Percentiles rank a stretch among this genome's conserved stretches.
Evolutionary conservation across 345 rosid species (phyloP).

Genomic region (Rhodamnia rubescens): DNA sequence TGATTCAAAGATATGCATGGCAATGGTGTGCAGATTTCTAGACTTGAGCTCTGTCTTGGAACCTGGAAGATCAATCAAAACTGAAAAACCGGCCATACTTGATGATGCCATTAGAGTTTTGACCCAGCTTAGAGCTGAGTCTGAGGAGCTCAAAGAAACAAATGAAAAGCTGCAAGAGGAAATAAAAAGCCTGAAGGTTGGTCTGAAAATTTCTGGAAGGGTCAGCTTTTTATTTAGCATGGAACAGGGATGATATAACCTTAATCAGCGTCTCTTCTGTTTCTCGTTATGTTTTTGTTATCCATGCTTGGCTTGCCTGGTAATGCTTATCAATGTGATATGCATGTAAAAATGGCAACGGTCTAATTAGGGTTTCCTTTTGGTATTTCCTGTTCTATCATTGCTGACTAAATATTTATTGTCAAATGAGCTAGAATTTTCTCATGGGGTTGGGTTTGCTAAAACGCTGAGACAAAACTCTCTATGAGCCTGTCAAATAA

Average conservation of each 20-base stretch:
- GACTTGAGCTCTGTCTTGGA: slow-evolving; percentile 75
- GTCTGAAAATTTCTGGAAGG: not conserved
- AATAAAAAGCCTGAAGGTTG: slow-evolving; percentile 76
- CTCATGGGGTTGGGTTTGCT: not conserved
- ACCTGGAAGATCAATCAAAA: slow-evolving; percentile 69
- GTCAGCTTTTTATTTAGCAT: not conserved
- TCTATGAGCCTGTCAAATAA: not conserved
- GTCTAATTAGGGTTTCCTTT: not conserved
- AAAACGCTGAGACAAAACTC: not conserved
- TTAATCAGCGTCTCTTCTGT: not conserved
- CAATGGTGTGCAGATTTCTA: slow-evolving; percentile 42
- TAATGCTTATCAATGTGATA: not conserved
- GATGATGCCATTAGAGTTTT: slow-evolving; percentile 75
- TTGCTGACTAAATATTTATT: not conserved
- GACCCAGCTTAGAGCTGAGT: slow-evolving; percentile 66
- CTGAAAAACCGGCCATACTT: slow-evolving; percentile 78
- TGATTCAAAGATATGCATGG: not conserved
- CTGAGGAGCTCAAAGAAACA: slow-evolving; percentile 68
- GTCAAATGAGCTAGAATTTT: not conserved
- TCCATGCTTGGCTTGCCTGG: not conserved
- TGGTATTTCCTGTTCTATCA: not conserved
- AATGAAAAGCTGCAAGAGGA: slow-evolving; percentile 70
- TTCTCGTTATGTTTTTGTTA: not conserved
- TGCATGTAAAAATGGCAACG: not conserved
- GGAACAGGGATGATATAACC: not conserved